Conservation (phyloP, 2,329 filamentous ascomycete species). For the Rhynchosporium secalis region DNA sequence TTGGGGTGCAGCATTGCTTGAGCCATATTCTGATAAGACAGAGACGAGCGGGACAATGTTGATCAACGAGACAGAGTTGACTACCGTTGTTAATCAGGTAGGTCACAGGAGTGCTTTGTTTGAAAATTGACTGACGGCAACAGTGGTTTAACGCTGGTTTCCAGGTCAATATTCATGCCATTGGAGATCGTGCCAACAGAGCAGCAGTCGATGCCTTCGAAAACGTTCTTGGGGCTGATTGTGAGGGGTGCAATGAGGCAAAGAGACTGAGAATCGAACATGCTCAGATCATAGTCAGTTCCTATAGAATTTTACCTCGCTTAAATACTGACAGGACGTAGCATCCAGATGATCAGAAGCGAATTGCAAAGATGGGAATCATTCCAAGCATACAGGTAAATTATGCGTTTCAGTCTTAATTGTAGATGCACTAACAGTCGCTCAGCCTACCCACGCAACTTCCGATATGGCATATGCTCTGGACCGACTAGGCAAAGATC, state of each 20-base stretch:
- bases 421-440: background rate
- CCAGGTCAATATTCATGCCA: slow-evolving; percentile 73
- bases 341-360: slow-evolving; percentile 61
- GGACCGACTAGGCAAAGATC: slow-evolving; percentile 55
- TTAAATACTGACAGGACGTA: slow-evolving; percentile 20
- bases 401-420: background rate
- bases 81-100: slow-evolving; percentile 48
- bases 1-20: slow-evolving; percentile 72
- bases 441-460: slow-evolving; percentile 66
- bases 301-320: background rate
- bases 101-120: background rate
- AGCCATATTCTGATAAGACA: slow-evolving; percentile 65
- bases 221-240: slow-evolving; percentile 54
- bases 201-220: slow-evolving; percentile 64
- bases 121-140: slow-evolving; percentile 9
- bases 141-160: slow-evolving; percentile 62
- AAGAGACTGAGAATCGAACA: slow-evolving; percentile 69
- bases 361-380: slow-evolving; percentile 59
- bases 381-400: slow-evolving; percentile 62
- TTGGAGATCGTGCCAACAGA: slow-evolving; percentile 68
- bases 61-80: slow-evolving; percentile 61
- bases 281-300: slow-evolving; percentile 59
- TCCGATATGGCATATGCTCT: slow-evolving; percentile 70
- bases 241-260: slow-evolving; percentile 54
- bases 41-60: slow-evolving; percentile 64